Percentiles rank a stretch among this genome's conserved stretches.
phyloP scores from a whole-genome alignment of 768 basidiomycete species.

The Rhizopogon vesiculosus region DNA sequence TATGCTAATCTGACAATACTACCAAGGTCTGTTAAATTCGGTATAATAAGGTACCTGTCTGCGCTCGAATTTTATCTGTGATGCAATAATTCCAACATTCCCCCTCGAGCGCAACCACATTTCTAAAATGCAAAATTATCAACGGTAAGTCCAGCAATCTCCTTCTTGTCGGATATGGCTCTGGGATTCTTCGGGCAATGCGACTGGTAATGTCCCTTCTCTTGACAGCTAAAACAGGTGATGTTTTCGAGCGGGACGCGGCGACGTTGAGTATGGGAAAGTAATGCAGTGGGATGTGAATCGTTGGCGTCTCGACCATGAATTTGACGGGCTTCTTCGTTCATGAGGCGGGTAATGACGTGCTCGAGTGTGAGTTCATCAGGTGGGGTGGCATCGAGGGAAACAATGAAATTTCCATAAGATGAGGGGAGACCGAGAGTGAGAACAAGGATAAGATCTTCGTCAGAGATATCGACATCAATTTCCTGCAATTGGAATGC shows the following conservation, averaged over 20 bases:
- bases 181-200: neutral
- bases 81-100: too few species aligned
- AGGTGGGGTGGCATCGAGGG: constrained; percentile 10
- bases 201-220: neutral
- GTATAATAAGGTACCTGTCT: too few species aligned
- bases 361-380: constrained; percentile 11
- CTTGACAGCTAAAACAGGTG: neutral
- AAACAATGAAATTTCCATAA: neutral
- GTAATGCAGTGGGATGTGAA: neutral
- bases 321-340: constrained; percentile 11
- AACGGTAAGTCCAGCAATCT: too few species aligned
- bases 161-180: too few species aligned
- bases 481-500: constrained; percentile 13
- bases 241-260: neutral
- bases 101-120: too few species aligned
- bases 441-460: constrained; percentile 25
- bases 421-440: constrained; percentile 17
- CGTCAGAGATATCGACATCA: constrained; percentile 15
- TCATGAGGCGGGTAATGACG: constrained; percentile 11
- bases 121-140: too few species aligned
- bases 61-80: too few species aligned
- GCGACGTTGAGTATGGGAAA: neutral
- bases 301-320: constrained; percentile 1
- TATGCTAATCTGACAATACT: too few species aligned
- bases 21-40: too few species aligned